Evolutionary conservation across 441 rosid genomes (phyloP), one percentile per base, ranked within the genome.

Genomic region (Flueggea neowawraea): DNA sequence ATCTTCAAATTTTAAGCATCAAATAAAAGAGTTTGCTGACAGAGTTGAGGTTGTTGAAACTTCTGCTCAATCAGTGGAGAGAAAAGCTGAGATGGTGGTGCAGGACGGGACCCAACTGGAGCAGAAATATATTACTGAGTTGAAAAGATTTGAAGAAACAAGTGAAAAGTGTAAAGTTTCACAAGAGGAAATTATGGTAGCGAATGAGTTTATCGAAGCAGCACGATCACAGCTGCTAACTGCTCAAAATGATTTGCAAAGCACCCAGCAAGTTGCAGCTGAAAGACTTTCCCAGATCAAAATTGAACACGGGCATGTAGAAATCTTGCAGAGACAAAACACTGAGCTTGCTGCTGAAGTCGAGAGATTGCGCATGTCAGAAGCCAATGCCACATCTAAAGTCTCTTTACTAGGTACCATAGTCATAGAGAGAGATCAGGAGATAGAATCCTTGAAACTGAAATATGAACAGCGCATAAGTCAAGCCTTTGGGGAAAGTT

Each of bases 361-460:
- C 48, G 72, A 80, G 52, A 83, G 78, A 59, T 71, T 81, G 22
- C 84, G 77, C 6, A 61, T 70, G 4, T 87, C 87, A 59, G 89
- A 82, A 69, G 74, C 63, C 70, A 83, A 81, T 16, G 88, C 93
- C 49, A 74, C 64, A 60, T 79, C 89, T 13, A 87, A 86, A 72
- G 82, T 88, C 8, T 60, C 83, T 54, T 66, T 76, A 55, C 75
- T 92, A 45, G 96, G 90, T 78, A 89, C 78, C 16, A 80, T 88
- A 75, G 91, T 92, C 13, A 90, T 80, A 72, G 94, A 90, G 69
- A 79, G 89, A 71, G 97, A 90, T 78, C 74, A 80, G 74, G 94
- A 90, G 77, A 86, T 90, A 17, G 92, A 81, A 69, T 79, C 83
- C 12, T 47, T 86, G 80, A 84, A 86, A 68, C 58, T 59, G 53